These are phyloP conservation scores for Artemisia argyi DNA, from an alignment of 129 eudicot genomes.

Conservation along the genomic window DNA sequence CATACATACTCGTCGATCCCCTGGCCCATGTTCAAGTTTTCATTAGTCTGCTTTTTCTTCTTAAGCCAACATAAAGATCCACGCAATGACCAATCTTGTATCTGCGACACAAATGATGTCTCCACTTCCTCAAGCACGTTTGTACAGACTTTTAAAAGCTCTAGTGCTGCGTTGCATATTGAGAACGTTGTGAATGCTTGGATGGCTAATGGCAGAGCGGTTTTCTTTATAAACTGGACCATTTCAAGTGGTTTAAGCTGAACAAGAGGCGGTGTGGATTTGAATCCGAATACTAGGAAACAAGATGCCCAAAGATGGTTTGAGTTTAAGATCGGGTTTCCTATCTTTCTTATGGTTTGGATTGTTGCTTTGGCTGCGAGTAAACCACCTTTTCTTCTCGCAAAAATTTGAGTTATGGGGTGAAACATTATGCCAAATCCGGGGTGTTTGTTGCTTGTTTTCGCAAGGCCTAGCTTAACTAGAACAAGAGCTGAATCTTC, in stretches of 20 bases:
- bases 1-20: slow-evolving; percentile 82
- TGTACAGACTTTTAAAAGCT: slow-evolving; percentile 76
- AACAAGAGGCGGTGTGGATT: slow-evolving; percentile 77
- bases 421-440: slow-evolving; percentile 73
- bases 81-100: slow-evolving; percentile 64
- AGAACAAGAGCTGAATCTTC: slow-evolving; percentile 73
- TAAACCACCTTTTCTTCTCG: slow-evolving; percentile 50
- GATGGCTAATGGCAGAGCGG: slow-evolving; percentile 75
- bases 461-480: slow-evolving; percentile 71
- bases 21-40: slow-evolving; percentile 45
- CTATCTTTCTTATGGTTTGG: slow-evolving; percentile 54
- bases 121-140: slow-evolving; percentile 83
- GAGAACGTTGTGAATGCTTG: slow-evolving; percentile 71
- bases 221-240: slow-evolving; percentile 64
- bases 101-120: slow-evolving; percentile 73
- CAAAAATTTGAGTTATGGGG: slow-evolving; percentile 59
- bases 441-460: slow-evolving; percentile 43
- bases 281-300: slow-evolving; percentile 78
- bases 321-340: slow-evolving; percentile 46
- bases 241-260: slow-evolving; percentile 73
- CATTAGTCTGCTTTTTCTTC: slow-evolving; percentile 36
- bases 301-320: slow-evolving; percentile 88
- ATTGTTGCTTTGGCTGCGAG: slow-evolving; percentile 65
- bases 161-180: slow-evolving; percentile 75
- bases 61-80: slow-evolving; percentile 85